Base-by-base conservation (phyloP, 495 filamentous ascomycete species). In the Aspergillus sparsus region DNA sequence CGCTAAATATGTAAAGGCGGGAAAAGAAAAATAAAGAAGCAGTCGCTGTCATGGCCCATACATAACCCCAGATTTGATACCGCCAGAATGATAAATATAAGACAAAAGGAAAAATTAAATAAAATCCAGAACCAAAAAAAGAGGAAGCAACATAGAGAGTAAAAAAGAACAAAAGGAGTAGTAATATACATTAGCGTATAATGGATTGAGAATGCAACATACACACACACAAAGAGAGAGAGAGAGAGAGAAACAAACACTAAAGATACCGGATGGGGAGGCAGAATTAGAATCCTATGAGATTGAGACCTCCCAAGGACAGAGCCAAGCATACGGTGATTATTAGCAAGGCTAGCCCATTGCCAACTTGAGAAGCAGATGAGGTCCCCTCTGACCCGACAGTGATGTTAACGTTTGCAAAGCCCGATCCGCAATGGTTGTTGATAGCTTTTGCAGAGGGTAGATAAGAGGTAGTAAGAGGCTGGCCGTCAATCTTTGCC, bases 361-460 rank as follows among this genome's bases (percentile, higher is more conserved):
- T 47, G 3, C 11, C 27, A 34, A 42, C 35, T 37, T 37, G 46
- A 42, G 61, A 34, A 21, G 63, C 60, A 53, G 66, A 64, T 6
- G 62, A 52, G 10, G 44, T 63, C 55, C 58, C 27, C n/a, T 60
- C n/a, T 55, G 36, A 5, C 57, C 73, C 80, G 2, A 71, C 71
- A 6, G 83, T 83, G 33, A 90, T 69, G 31, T 81, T 82, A 13
- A 80, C 74, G 60, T 84, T 86, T 33, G 84, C 85, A 62, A 89
- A 93, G 2, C 64, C 67, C 0, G 78, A 75, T 0, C 89, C 89
- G 68, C 89, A 93, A 10, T 81, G 73, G 10, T 77, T 54, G 67
- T 93, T 87, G 42, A 94, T 77, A 47, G 83, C 80, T 66, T 80
- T 67, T 0, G 89, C 90, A 0, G 91, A 86, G 5, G 72, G 57